Base-by-base conservation (phyloP, 768 basidiomycete species). In the Botryobasidium botryosum region DNA sequence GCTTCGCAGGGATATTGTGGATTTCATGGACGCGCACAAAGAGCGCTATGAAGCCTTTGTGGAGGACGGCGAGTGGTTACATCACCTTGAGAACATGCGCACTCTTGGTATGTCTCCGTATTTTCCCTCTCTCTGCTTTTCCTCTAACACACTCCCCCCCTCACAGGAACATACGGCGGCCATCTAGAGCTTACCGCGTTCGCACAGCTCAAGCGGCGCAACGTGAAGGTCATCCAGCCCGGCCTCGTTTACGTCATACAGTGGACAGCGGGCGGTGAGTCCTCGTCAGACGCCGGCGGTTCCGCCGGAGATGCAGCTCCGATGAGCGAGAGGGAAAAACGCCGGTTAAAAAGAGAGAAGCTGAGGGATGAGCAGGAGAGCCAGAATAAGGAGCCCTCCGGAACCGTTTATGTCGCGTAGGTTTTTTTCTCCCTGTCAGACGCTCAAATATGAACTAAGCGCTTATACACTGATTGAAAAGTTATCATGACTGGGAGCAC, bases 141-240 rank as follows among this genome's bases (percentile, higher is more conserved):
- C 13, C 12, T 12, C 4, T 21, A 3, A 46, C 15, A 43, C 26
- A 46, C 7, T 15, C 33, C 6, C 27, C 24, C 31, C 35, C 39
- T 15, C 24, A 43, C 40, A 80, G 83, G 74, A 24, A 91, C 88
- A 2, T 92, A 91, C 49, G 90, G 88, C 33, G 87, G 87, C 1
- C 86, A 94, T 60, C 73, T 94, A 55, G 90, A 94, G 59, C 68
- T 94, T n/a, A 82, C 80, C 15, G 86, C 86, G 1, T 92, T 90
- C 58, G 79, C 90, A 3, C 83, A 88, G 53, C 72, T 86, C 65
- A 70, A 69, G 40, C 65, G 66, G 44, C 68, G 79, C 25, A 72
- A 86, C 55, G 79, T 94, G 59, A 92, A 92, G 64, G 86, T 94
- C 47, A 73, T 91, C 43, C 90, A 92, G 56, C 88, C 90, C 0